These are phyloP conservation scores for Tricholoma saponaceum DNA, from an alignment of 768 basidiomycete genomes.

Conservation along the genomic window DNA sequence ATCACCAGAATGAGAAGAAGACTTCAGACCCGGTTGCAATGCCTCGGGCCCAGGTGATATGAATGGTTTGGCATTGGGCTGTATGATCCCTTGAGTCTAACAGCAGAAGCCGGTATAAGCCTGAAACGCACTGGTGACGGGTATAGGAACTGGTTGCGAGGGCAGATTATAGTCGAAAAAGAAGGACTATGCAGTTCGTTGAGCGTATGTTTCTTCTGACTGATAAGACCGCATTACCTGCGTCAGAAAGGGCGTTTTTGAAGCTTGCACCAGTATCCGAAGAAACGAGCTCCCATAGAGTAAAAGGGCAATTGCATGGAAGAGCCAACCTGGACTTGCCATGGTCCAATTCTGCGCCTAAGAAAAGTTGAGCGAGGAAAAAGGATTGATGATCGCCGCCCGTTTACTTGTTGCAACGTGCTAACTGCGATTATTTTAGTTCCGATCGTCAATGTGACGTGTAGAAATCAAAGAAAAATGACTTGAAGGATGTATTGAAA, in stretches of 20 bases:
- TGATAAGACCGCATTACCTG: conserved; percentile 6
- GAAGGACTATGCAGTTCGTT: conserved; percentile 30
- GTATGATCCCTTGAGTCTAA: conserved; percentile 1
- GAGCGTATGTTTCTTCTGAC: background rate
- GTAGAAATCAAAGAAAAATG: no score
- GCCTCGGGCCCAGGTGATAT: conserved; percentile 38
- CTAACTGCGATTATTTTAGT: background rate
- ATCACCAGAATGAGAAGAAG: background rate
- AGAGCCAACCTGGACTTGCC: background rate
- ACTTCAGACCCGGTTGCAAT: conserved; percentile 34
- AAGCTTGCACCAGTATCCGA: conserved; percentile 1
- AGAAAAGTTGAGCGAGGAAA: background rate
- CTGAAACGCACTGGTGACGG: conserved; percentile 32
- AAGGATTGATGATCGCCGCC: no score
- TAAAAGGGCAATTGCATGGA: background rate
- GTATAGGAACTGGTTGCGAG: conserved; percentile 31
- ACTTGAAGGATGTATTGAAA: no score
- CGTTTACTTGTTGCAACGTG: background rate
- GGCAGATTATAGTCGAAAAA: conserved; percentile 38
- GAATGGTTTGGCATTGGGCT: conserved; percentile 44
- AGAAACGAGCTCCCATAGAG: background rate
- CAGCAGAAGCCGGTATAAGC: background rate
- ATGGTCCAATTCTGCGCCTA: background rate
- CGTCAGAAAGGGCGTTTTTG: conserved; percentile 9
- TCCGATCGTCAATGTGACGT: no score